Evolutionary conservation across 768 basidiomycete species (phyloP).

Genomic region (Amanita exitialis): DNA sequence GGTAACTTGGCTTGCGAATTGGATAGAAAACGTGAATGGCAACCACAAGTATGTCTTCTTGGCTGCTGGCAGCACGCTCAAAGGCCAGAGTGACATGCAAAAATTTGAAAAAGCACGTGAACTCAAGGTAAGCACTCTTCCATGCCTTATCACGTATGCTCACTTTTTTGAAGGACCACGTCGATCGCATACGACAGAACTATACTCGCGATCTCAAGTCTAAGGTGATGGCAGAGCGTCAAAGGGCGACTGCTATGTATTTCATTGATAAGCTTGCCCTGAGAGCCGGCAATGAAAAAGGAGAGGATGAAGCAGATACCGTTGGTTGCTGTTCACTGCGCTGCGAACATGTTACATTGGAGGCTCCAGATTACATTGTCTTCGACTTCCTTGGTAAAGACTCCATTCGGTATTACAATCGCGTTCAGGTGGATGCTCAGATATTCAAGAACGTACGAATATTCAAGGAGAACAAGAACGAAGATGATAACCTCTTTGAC

Average conservation of each 20-base stretch:
- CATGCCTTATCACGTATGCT: neutral
- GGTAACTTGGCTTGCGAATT: constrained; percentile 97
- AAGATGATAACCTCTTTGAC: constrained; percentile 87
- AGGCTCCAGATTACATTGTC: constrained; percentile 76
- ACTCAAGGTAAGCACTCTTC: constrained; percentile 58
- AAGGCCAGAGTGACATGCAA: constrained; percentile 94
- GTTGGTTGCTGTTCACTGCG: constrained; percentile 98
- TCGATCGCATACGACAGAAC: constrained; percentile 84
- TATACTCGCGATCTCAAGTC: constrained; percentile 77
- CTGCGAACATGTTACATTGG: constrained; percentile 91
- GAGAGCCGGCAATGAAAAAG: constrained; percentile 99
- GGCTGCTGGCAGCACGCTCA: constrained; percentile 93
- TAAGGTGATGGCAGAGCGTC: constrained; percentile 91
- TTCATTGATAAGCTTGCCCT: constrained; percentile 96
- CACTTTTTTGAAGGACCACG: constrained; percentile 53
- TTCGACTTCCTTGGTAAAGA: constrained; percentile 99
- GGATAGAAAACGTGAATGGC: constrained; percentile 97
- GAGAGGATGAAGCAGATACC: constrained; percentile 98
- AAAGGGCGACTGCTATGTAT: constrained; percentile 98
- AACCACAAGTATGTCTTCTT: constrained; percentile 97
- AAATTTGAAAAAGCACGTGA: constrained; percentile 99
- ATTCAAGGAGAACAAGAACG: constrained; percentile 90
- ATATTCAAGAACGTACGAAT: constrained; percentile 98
- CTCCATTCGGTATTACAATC: constrained; percentile 94
- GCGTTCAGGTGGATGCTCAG: constrained; percentile 80